phyloP scores from a whole-genome alignment of 2,329 filamentous ascomycete species.

The Dryadomyces quercus-mongolicae region DNA sequence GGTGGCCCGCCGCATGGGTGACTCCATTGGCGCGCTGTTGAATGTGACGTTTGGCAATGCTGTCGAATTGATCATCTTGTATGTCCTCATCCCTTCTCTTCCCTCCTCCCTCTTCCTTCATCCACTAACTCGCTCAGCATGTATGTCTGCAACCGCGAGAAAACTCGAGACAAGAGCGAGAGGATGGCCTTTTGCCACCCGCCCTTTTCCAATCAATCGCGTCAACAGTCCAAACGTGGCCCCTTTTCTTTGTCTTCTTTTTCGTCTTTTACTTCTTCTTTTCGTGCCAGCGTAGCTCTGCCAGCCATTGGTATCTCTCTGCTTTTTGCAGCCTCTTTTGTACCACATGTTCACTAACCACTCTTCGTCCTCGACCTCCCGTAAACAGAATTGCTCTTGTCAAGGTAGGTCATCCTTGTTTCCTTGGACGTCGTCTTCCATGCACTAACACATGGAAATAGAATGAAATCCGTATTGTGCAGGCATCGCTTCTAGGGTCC shows the following conservation, averaged over 20 bases:
- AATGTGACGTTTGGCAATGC: constrained; percentile 81
- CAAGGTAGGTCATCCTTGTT: constrained; percentile 34
- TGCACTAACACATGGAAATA: constrained; percentile 16
- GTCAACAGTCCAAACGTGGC: constrained; percentile 23
- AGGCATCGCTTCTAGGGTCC: constrained; percentile 79
- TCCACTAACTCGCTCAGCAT: constrained; percentile 25
- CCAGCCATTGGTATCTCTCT: background rate
- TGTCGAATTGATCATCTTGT: constrained; percentile 70
- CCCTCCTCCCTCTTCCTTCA: background rate
- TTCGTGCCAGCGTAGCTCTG: constrained; percentile 5
- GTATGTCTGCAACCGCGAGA: constrained; percentile 32
- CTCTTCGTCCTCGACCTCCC: constrained; percentile 10
- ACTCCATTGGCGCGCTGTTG: constrained; percentile 74
- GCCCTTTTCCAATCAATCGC: constrained; percentile 40
- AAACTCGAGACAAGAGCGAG: constrained; percentile 31
- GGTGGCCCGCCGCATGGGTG: constrained; percentile 60
- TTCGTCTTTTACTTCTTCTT: background rate
- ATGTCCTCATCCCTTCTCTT: constrained; percentile 15
- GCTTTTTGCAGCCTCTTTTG: background rate
- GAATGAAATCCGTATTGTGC: constrained; percentile 81
- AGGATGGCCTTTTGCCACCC: constrained; percentile 40
- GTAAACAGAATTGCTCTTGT: constrained; percentile 56
- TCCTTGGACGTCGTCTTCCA: background rate
- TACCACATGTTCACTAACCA: constrained; percentile 19
- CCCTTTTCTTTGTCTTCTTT: constrained; percentile 3